A percentile compares a stretch with the other conserved stretches of the same genome.
phyloP scores from a whole-genome alignment of 148 eudicot species.

The Mesembryanthemum crystallinum region DNA sequence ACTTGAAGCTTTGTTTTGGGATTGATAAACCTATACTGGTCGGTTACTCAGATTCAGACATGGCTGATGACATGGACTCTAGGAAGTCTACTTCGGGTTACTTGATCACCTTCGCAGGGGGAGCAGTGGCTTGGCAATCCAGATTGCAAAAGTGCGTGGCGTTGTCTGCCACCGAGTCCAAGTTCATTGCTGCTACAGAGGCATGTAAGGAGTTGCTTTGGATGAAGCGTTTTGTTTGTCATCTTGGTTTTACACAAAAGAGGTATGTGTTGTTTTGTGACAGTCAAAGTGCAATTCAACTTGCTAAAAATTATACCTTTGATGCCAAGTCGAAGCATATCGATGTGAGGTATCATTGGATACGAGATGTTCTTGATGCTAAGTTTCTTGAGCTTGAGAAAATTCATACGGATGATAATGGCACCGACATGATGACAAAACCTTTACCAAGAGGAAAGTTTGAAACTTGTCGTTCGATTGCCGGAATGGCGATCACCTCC shows the following conservation, averaged over 20 bases:
- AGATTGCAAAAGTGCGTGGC: constrained; percentile 18
- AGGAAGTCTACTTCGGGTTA: constrained; percentile 23
- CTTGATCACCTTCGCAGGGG: constrained; percentile 13
- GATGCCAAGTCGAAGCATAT: neutral
- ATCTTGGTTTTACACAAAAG: constrained; percentile 3
- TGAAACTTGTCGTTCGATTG: neutral
- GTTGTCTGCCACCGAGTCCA: constrained; percentile 13
- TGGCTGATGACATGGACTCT: constrained; percentile 8
- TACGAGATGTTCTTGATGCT: neutral
- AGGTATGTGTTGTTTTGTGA: neutral
- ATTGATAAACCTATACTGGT: neutral
- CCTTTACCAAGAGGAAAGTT: neutral
- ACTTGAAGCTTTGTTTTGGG: constrained; percentile 7
- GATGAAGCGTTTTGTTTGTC: neutral
- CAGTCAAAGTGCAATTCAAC: neutral
- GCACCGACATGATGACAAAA: neutral
- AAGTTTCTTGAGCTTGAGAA: neutral
- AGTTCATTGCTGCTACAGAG: neutral
- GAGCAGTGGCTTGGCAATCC: constrained; percentile 17
- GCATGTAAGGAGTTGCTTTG: constrained; percentile 12
- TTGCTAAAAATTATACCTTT: neutral
- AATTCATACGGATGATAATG: neutral
- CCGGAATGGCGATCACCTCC: neutral
- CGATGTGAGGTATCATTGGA: constrained; percentile 13
- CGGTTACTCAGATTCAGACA: constrained; percentile 15